Evolutionary conservation across 345 rosid species (phyloP).

Genomic region (Eucalyptus victrix): DNA sequence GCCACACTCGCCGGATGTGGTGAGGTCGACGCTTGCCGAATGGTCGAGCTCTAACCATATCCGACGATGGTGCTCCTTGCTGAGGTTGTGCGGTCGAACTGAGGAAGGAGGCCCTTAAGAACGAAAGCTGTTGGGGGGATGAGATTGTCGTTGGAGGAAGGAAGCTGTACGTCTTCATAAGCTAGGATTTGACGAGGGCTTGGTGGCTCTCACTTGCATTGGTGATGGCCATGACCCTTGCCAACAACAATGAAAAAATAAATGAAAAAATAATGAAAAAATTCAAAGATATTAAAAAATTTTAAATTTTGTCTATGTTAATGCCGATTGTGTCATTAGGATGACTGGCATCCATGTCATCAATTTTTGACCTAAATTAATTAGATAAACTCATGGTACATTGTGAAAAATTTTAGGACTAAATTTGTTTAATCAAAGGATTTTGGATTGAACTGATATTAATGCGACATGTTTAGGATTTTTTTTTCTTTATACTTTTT

Average conservation of each 20-base stretch:
- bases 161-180: neutral
- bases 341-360: accelerated
- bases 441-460: neutral
- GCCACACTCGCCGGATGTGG: too few relatives aligned
- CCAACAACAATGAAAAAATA: too few relatives aligned
- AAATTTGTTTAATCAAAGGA: too few relatives aligned
- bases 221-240: neutral
- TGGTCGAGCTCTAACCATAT: neutral
- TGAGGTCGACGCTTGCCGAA: too few relatives aligned
- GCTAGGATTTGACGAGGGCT: neutral
- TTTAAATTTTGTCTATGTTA: neutral
- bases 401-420: neutral
- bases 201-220: neutral
- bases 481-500: too few relatives aligned
- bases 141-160: neutral
- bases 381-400: neutral
- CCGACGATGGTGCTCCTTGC: neutral
- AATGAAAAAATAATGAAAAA: too few relatives aligned
- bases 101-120: neutral
- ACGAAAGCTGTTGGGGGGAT: neutral
- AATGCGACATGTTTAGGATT: neutral
- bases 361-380: too few relatives aligned
- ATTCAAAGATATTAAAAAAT: accelerated
- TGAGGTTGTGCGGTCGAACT: neutral
- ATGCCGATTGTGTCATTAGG: neutral